A percentile compares a stretch with the other conserved stretches of the same genome.
phyloP scores from a whole-genome alignment of 164 flowering plant species.

The Aristolochia contorta region DNA sequence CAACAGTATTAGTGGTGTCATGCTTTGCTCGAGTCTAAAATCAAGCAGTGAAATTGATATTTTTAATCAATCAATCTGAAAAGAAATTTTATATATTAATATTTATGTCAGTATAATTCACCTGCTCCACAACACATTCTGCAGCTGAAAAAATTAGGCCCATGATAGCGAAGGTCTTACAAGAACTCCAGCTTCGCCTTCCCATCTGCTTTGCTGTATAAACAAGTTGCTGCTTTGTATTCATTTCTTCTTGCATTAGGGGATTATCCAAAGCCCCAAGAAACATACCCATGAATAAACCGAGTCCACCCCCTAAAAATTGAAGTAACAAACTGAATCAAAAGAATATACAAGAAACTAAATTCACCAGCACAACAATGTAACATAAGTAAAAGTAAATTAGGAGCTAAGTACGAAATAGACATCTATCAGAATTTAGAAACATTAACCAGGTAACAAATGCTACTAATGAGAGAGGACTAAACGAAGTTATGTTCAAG shows the following conservation, averaged over 20 bases:
- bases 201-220: constrained; percentile 86
- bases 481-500: no score
- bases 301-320: constrained; percentile 85
- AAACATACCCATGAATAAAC: constrained; percentile 75
- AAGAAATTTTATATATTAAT: background rate
- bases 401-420: background rate
- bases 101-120: constrained; percentile 6
- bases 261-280: constrained; percentile 85
- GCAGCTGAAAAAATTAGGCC: constrained; percentile 83
- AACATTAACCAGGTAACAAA: no score
- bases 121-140: constrained; percentile 91
- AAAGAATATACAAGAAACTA: no score
- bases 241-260: constrained; percentile 68
- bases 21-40: constrained; percentile 84
- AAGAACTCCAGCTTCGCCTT: constrained; percentile 58
- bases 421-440: no score
- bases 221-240: constrained; percentile 58
- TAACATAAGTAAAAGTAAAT: no score
- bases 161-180: constrained; percentile 85
- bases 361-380: no score
- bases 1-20: constrained; percentile 72
- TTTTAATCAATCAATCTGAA: background rate
- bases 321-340: background rate
- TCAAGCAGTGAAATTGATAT: background rate
- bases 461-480: no score